These are phyloP conservation scores for Globisporangium parvum DNA, from an alignment of 352 stramenopile species.

Conservation along the genomic window DNA sequence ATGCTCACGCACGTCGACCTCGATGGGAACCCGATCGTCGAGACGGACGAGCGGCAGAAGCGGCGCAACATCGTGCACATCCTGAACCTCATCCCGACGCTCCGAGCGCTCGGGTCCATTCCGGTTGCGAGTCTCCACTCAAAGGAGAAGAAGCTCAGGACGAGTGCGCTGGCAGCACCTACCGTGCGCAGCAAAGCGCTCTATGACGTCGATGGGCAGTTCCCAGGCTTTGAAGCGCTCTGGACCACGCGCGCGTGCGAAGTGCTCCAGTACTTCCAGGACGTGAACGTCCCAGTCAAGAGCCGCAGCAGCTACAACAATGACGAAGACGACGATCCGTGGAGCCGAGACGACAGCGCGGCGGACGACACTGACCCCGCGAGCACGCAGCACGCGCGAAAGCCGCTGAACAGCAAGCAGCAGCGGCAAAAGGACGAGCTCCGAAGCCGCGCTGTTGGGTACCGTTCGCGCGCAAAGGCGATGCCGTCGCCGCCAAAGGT, in stretches of 20 bases:
- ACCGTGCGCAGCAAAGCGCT: slow-evolving; percentile 25
- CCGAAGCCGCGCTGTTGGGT: slow-evolving; percentile 48
- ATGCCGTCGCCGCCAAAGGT: slow-evolving; percentile 40
- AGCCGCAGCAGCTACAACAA: slow-evolving; percentile 13
- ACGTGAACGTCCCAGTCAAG: slow-evolving; percentile 14
- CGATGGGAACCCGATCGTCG: slow-evolving; percentile 67
- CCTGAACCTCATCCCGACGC: slow-evolving; percentile 62
- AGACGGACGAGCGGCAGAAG: slow-evolving; percentile 55
- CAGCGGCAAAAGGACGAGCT: slow-evolving; percentile 68
- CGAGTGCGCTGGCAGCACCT: background rate
- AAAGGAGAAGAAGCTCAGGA: slow-evolving; percentile 49
- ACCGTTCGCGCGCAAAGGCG: slow-evolving; percentile 55
- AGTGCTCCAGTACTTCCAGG: slow-evolving; percentile 43
- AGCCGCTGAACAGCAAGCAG: slow-evolving; percentile 38
- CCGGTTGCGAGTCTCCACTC: slow-evolving; percentile 29
- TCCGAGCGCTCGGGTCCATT: slow-evolving; percentile 60
- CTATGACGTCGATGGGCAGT: slow-evolving; percentile 32
- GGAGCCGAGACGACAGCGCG: background rate
- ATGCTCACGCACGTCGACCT: slow-evolving; percentile 59
- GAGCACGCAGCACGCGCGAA: slow-evolving; percentile 15
- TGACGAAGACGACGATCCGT: slow-evolving; percentile 17
- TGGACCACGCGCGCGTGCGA: slow-evolving; percentile 64
- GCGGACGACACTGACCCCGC: slow-evolving; percentile 21
- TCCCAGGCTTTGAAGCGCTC: slow-evolving; percentile 22
- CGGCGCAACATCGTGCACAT: slow-evolving; percentile 73